Evolutionary conservation across 257 asterid genomes (phyloP), one percentile per base, ranked within the genome.

Genomic region (Salvia rosmarinus): DNA sequence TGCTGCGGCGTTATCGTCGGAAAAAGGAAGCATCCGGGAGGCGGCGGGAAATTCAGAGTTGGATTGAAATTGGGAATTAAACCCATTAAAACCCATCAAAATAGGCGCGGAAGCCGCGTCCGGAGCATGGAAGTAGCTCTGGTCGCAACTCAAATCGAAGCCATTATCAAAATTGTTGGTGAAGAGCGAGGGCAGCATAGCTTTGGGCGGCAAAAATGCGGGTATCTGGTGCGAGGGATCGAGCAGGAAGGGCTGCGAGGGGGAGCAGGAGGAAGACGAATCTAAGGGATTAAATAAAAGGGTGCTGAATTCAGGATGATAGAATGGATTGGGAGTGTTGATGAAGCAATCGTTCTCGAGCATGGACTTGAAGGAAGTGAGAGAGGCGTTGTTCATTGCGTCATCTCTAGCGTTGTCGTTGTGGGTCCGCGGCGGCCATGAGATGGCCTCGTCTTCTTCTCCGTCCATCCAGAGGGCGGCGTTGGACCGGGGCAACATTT

Each of bases 311-410:
- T 80, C 82, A 3, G 63, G 77, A 43, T 77, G 81, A 52, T 64
- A 71, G 35, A 78, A 34, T 0, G 75, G 71, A 67, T 73, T 75
- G 37, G 80, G 67, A 0, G 75, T 37, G 62, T 42, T 73, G 19
- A 65, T 60, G 80, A 80, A 80, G 51, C 74, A 78, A 37, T 78
- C 75, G 17, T 72, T 37, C 34, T 80, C 88, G 3, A 83, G 88
- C 80, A 83, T 77, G 77, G 88, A 76, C 74, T 65, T 83, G 85
- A 83, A 75, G 77, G 80, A 71, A 51, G 87, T 67, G 54, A 77
- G 73, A 11, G 84, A 79, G 3, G 83, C 68, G 79, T 80, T 83
- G 39, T 60, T 67, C 30, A 56, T 49, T n/a, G 72, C 58, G 4
- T 63, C 8, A 21, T 62, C 21, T n/a, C n/a, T n/a, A 20, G 68